These are phyloP conservation scores for Cicer cuneatum DNA, from an alignment of 306 rosid species.

Conservation along the genomic window DNA sequence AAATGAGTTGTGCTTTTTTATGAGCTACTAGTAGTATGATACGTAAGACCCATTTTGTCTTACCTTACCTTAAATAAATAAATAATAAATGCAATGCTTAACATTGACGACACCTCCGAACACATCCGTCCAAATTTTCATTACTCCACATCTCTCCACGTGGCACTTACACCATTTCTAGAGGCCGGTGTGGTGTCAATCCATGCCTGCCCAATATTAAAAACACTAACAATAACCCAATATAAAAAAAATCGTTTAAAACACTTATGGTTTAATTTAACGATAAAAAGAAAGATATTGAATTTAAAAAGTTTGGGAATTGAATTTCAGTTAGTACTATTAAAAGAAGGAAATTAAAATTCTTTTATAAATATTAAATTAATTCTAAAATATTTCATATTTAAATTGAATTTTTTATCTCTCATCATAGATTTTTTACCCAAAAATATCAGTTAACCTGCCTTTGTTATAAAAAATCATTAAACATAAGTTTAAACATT, in stretches of 20 bases:
- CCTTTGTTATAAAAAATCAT: no score
- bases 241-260: not conserved
- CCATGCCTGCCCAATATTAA: constrained; percentile 40
- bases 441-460: no score
- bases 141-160: constrained; percentile 70
- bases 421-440: no score
- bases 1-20: no score
- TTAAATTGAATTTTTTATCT: no score
- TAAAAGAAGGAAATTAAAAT: no score
- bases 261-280: no score
- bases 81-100: constrained; percentile 59
- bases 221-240: not conserved
- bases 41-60: constrained; percentile 15
- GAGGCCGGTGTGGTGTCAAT: constrained; percentile 59
- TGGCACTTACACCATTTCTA: constrained; percentile 56
- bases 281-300: no score
- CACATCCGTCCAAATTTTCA: constrained; percentile 60
- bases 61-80: not conserved
- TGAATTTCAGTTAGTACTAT: no score
- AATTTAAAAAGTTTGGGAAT: no score
- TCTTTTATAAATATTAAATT: no score
- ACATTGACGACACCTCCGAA: constrained; percentile 72
- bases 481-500: not conserved
- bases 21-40: not conserved
- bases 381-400: no score